A percentile compares a stretch with the other conserved stretches of the same genome.
These are phyloP conservation scores for Chimonanthus praecox DNA, from an alignment of 164 flowering plant genomes.

Conservation along the genomic window DNA sequence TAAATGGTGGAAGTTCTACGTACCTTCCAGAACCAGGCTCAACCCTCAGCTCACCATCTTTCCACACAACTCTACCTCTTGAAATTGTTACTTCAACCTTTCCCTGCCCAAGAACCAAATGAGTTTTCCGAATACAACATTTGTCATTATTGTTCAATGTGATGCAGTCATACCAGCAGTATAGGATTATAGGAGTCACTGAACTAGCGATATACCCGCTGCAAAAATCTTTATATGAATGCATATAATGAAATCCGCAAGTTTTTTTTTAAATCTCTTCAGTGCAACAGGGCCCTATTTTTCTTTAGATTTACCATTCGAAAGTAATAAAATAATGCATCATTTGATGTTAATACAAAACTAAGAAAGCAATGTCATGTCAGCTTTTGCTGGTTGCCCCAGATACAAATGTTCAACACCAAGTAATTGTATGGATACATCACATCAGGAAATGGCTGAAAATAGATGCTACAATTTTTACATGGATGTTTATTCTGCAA, in stretches of 20 bases:
- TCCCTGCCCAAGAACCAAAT: constrained; percentile 48
- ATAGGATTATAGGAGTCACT: not conserved
- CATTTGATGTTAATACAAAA: too few relatives aligned
- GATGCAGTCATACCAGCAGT: not conserved
- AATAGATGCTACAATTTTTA: not conserved
- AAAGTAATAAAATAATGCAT: too few relatives aligned
- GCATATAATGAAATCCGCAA: too few relatives aligned
- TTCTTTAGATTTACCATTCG: too few relatives aligned
- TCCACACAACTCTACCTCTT: constrained; percentile 87
- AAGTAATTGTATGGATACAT: too few relatives aligned
- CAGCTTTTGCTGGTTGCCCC: too few relatives aligned
- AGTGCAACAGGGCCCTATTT: too few relatives aligned
- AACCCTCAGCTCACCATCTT: constrained; percentile 62
- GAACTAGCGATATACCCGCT: not conserved
- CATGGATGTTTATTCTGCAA: not conserved
- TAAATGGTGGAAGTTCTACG: constrained; percentile 68
- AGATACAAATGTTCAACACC: too few relatives aligned
- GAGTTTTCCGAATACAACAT: not conserved
- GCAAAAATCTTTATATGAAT: not conserved
- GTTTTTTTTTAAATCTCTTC: too few relatives aligned
- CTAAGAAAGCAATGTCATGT: too few relatives aligned
- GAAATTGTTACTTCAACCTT: constrained; percentile 91
- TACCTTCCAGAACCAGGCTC: constrained; percentile 78
- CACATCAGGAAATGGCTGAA: too few relatives aligned
- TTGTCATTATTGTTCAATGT: not conserved